Evolutionary conservation across 768 basidiomycete species (phyloP).

Genomic region (Pilatotrama ljubarskyi): DNA sequence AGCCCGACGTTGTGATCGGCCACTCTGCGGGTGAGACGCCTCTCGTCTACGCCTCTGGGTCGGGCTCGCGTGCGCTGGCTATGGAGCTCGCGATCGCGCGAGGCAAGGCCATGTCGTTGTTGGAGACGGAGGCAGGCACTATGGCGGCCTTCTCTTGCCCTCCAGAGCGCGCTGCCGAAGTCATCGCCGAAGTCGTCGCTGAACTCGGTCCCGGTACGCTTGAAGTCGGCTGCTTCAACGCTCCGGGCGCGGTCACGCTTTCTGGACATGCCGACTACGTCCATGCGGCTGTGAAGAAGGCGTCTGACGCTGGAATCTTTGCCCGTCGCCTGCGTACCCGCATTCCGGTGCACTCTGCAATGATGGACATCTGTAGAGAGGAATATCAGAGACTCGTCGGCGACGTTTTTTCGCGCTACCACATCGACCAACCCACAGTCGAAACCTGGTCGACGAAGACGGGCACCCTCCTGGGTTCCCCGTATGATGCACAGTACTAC

Average conservation of each 20-base stretch:
- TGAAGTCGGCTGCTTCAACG: constrained; percentile 45
- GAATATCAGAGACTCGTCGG: constrained; percentile 31
- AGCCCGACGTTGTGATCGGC: constrained; percentile 42
- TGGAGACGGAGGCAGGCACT: constrained; percentile 37
- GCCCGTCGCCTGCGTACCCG: constrained; percentile 39
- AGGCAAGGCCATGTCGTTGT: constrained; percentile 36
- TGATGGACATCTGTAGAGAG: constrained; percentile 39
- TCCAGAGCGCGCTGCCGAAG: constrained; percentile 28
- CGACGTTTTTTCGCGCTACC: constrained; percentile 35
- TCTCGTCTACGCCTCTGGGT: constrained; percentile 45
- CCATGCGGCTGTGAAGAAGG: constrained; percentile 36
- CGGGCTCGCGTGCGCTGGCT: constrained; percentile 41
- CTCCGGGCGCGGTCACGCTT: constrained; percentile 39
- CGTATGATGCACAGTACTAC: constrained; percentile 40
- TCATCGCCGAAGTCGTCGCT: constrained; percentile 27
- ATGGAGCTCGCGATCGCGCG: constrained; percentile 46
- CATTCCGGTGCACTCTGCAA: constrained; percentile 40
- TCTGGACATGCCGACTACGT: constrained; percentile 32
- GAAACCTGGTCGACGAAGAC: constrained; percentile 41
- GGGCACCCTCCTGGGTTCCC: constrained; percentile 25
- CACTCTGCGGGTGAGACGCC: constrained; percentile 52
- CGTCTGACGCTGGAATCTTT: constrained; percentile 32
- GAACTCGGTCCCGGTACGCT: constrained; percentile 25
- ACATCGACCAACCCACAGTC: constrained; percentile 30
- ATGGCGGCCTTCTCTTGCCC: constrained; percentile 48